Evolutionary conservation across 805 yeast genomes (phyloP).

Genomic region (Starmerella bacillaris): DNA sequence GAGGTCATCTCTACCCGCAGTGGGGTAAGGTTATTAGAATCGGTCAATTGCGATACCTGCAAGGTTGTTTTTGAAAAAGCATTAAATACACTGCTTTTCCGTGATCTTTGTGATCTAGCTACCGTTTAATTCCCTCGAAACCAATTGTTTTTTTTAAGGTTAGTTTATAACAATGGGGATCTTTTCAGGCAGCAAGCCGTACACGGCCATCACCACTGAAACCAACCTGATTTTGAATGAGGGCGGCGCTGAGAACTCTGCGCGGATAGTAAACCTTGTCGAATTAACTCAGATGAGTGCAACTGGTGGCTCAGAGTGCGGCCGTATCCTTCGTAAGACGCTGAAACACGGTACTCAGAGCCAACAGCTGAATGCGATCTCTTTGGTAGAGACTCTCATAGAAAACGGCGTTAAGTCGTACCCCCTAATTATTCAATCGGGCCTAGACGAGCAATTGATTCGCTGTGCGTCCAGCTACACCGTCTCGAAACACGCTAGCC

Average conservation of each 20-base stretch:
- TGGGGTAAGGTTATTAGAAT: too few species aligned
- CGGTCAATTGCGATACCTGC: too few species aligned
- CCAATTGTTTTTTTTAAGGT: too few species aligned
- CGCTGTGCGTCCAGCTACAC: conserved; percentile 26
- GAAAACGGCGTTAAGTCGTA: conserved; percentile 27
- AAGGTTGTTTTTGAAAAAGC: too few species aligned
- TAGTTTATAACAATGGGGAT: too few species aligned
- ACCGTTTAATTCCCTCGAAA: too few species aligned
- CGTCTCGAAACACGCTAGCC: conserved; percentile 17
- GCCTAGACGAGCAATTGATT: conserved; percentile 26
- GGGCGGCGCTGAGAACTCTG: conserved; percentile 25
- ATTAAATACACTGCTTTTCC: too few species aligned
- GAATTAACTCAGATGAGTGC: conserved; percentile 31
- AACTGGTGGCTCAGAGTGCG: conserved; percentile 53
- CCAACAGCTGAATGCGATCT: conserved; percentile 55
- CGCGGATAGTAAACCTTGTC: conserved; percentile 39
- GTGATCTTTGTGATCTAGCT: too few species aligned
- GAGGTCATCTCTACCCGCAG: too few species aligned
- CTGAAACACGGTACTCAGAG: conserved; percentile 60
- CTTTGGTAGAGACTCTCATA: conserved; percentile 40
- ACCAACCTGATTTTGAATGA: conserved; percentile 24
- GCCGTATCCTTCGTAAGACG: conserved; percentile 74
- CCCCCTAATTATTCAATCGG: conserved; percentile 12
- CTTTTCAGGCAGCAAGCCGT: conserved; percentile 24
- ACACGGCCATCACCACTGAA: conserved; percentile 27